phyloP scores from a whole-genome alignment of 2,329 filamentous ascomycete genomes.

The Exophiala lecanii-corni region DNA sequence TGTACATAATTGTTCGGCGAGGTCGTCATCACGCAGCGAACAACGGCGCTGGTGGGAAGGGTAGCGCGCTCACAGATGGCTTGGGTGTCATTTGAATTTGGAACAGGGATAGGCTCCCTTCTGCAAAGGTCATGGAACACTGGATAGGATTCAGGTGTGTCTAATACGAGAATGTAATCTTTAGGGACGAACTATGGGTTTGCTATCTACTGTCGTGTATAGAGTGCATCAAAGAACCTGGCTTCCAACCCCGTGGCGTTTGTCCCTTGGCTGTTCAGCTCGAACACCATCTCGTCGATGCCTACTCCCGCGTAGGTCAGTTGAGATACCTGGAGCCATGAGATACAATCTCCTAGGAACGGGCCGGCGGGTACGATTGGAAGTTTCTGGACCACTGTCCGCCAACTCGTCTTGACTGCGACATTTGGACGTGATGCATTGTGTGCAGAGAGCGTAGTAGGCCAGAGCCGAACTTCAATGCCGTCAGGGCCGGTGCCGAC shows the following conservation, averaged over 20 bases:
- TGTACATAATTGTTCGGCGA: no score
- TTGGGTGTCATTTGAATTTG: no score
- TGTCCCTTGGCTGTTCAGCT: slow-evolving; percentile 1
- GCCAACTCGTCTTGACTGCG: not conserved
- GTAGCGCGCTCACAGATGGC: no score
- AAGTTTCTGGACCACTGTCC: not conserved
- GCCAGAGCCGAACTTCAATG: not conserved
- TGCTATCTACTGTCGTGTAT: no score
- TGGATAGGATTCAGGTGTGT: no score
- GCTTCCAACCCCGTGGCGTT: not conserved
- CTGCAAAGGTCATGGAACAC: no score
- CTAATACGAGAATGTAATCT: no score
- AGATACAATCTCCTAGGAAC: not conserved
- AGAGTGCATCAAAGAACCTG: not conserved
- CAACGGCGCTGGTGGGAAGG: no score
- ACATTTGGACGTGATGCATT: not conserved
- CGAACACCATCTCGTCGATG: slow-evolving; percentile 2
- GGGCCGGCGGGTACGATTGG: not conserved
- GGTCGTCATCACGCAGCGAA: no score
- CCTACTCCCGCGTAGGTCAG: not conserved
- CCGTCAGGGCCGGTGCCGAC: not conserved
- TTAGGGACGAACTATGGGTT: no score
- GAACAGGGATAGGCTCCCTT: no score
- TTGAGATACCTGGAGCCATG: not conserved
- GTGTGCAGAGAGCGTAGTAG: not conserved